phyloP scores from a whole-genome alignment of 2,329 filamentous ascomycete species.

The Colletotrichum spaethianum region DNA sequence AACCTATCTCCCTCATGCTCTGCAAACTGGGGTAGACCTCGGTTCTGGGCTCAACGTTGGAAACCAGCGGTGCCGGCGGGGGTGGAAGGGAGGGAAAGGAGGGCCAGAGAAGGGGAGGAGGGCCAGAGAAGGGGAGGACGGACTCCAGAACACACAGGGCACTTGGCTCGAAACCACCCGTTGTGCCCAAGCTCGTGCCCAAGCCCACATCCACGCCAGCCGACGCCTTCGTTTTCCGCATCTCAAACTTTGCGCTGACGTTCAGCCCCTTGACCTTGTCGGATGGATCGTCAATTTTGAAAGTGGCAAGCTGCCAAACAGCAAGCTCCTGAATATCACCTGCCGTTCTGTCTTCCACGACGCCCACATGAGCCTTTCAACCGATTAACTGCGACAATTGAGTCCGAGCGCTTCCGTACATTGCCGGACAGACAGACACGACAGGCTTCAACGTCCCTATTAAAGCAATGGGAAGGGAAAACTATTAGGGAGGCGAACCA shows the following conservation, averaged over 20 bases:
- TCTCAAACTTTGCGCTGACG: conserved; percentile 28
- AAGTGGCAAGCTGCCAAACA: conserved; percentile 33
- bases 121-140: conserved; percentile 8
- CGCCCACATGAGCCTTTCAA: conserved; percentile 20
- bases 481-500: neutral
- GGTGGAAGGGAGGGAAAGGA: neutral
- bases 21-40: conserved; percentile 35
- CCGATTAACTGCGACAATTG: conserved; percentile 8
- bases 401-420: conserved; percentile 29
- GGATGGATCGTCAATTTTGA: conserved; percentile 34
- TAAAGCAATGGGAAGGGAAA: conserved; percentile 4
- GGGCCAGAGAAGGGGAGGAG: conserved; percentile 15
- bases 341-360: conserved; percentile 38
- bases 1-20: conserved; percentile 18
- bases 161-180: conserved; percentile 31
- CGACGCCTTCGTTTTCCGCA: conserved; percentile 20
- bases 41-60: conserved; percentile 26
- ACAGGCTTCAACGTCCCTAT: neutral
- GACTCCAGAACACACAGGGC: conserved; percentile 19
- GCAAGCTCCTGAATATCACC: conserved; percentile 33
- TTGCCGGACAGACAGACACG: conserved; percentile 5
- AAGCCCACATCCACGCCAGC: conserved; percentile 26
- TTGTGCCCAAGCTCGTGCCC: conserved; percentile 25
- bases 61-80: conserved; percentile 12
- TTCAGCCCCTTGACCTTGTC: conserved; percentile 38